A percentile compares a stretch with the other conserved stretches of the same genome.
phyloP scores from a whole-genome alignment of 164 flowering plant genomes.

The Magnolia officinalis region DNA sequence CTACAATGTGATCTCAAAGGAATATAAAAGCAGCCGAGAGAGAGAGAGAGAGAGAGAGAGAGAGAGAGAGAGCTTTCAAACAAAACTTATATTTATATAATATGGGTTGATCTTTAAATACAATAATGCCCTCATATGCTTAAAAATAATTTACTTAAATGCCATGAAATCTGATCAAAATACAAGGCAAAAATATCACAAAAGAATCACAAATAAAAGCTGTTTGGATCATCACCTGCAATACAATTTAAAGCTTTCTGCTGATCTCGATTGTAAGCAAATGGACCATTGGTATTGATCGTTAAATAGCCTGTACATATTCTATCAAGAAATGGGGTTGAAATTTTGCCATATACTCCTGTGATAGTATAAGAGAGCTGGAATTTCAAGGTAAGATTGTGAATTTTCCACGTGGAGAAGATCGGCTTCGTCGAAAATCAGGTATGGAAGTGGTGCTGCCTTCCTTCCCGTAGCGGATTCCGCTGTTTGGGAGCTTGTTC shows the following conservation, averaged over 20 bases:
- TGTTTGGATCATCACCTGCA: conserved; percentile 2
- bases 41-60: too few relatives aligned
- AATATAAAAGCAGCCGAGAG: too few relatives aligned
- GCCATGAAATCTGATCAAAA: not conserved
- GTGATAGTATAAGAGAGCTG: not conserved
- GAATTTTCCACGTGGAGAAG: conserved; percentile 69
- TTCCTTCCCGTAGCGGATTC: conserved; percentile 35
- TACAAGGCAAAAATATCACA: not conserved
- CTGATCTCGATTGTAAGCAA: not conserved
- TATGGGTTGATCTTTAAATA: too few relatives aligned
- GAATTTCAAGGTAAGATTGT: conserved; percentile 35
- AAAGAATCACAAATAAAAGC: not conserved
- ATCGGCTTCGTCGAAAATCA: conserved; percentile 56
- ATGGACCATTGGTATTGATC: not conserved
- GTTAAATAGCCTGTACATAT: conserved; percentile 1
- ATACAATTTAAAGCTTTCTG: not conserved
- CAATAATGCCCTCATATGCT: not conserved
- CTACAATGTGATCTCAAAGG: too few relatives aligned
- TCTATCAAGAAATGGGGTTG: not conserved
- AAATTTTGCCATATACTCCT: not conserved
- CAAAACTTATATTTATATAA: too few relatives aligned
- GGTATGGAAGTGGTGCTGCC: conserved; percentile 36
- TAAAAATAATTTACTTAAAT: not conserved
- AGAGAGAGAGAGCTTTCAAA: too few relatives aligned
- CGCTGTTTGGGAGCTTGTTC: conserved; percentile 33